These are phyloP conservation scores for Gaultheria prostrata DNA, from an alignment of 148 eudicot genomes.

Conservation along the genomic window DNA sequence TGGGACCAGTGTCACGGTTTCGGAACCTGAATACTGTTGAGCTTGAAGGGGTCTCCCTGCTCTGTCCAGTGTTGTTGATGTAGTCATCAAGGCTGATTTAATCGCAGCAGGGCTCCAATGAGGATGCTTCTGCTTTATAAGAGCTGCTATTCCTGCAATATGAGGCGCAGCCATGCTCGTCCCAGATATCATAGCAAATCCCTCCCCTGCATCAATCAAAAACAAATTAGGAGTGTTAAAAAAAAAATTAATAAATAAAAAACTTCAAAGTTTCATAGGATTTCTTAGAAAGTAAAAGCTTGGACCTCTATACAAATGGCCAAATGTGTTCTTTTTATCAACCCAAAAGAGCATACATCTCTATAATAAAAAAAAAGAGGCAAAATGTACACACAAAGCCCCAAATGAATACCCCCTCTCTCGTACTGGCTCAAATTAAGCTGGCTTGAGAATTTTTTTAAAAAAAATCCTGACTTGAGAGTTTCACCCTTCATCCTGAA, in stretches of 20 bases:
- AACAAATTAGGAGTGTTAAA: background rate
- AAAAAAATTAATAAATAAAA: background rate
- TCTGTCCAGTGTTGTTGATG: slow-evolving; percentile 65
- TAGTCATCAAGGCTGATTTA: slow-evolving; percentile 96
- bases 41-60: slow-evolving; percentile 79
- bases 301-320: background rate
- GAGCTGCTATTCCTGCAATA: slow-evolving; percentile 96
- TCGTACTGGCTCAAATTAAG: background rate
- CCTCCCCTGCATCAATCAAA: slow-evolving; percentile 64
- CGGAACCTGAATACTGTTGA: slow-evolving; percentile 79
- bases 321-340: background rate
- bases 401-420: background rate
- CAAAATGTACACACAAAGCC: background rate
- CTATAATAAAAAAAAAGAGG: background rate
- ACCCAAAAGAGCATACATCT: background rate
- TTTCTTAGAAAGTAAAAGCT: background rate
- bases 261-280: background rate
- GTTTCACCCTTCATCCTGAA: background rate
- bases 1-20: slow-evolving; percentile 51
- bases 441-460: background rate
- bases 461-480: background rate
- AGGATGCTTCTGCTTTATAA: slow-evolving; percentile 90
- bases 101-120: slow-evolving; percentile 99
- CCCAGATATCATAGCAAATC: slow-evolving; percentile 95
- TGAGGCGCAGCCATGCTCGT: slow-evolving; percentile 99